Base-by-base conservation (phyloP, 352 stramenopile species). In the Phytophthora podocarpi region DNA sequence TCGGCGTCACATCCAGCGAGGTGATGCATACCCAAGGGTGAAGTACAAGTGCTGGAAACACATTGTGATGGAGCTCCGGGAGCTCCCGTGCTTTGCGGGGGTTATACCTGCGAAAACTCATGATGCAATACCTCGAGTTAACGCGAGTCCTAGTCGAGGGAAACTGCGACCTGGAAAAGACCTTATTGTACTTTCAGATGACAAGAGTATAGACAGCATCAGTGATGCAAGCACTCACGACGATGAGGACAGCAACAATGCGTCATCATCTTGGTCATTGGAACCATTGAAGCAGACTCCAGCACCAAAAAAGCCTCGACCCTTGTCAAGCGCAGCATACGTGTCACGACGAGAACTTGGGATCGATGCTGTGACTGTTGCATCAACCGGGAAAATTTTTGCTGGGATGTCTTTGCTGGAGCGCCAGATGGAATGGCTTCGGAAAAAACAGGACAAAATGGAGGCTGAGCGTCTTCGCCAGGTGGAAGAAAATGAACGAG, bases 11-110 rank as follows among this genome's bases (percentile, higher is more conserved):
- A 82, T 94, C 36, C 79, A 91, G 31, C 81, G 85, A 2, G 82
- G 85, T 27, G 82, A 90, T 21, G 80, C 89, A 13, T 85, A 91
- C 40, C 69, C 82, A 20, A 64, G 75, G 28, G 69, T 64, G 26
- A 81, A 89, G 47, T 60, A 76, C 64, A 91, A 90, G 53, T 94
- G 85, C 58, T 94, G 82, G 85, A 86, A 82, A 21, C 74, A 94
- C 43, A 90, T 92, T 26, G 80, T 92, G 28, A 60, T 90, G 32
- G 85, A 94, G 51, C 63, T 94, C 1, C 74, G 78, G 27, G 85
- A 92, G 36, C 66, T 91, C n/a, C 70, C 82, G 12, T 79, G 70
- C 26, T 80, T 83, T 53, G 43, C 64, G 2, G 61, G 43, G 2
- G 27, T 74, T 6, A 28, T 59, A n/a, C n/a, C n/a, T 30, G 47